Conservation (phyloP, 2,329 filamentous ascomycete genomes). For the Aspergillus ochraceoroseus region DNA sequence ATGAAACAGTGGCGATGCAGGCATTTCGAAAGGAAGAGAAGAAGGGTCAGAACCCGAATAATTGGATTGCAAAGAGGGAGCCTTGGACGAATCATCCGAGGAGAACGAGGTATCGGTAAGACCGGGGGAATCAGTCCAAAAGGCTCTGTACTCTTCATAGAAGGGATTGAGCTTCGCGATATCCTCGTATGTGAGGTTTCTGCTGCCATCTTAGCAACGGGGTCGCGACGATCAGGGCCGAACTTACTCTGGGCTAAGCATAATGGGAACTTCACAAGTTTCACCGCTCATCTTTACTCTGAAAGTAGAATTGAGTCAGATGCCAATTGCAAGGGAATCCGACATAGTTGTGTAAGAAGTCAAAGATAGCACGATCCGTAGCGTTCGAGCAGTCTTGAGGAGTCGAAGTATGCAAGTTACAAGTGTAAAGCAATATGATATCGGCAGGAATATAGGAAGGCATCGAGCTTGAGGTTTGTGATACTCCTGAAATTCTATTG, state of each 20-base stretch:
- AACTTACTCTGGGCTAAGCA: conserved; percentile 28
- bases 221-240: not conserved
- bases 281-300: conserved; percentile 12
- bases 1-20: conserved; percentile 10
- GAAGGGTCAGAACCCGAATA: conserved; percentile 9
- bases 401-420: too few relatives aligned
- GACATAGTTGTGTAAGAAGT: not conserved
- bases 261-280: conserved; percentile 28
- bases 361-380: conserved; percentile 1
- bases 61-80: conserved; percentile 19
- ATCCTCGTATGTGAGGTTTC: conserved; percentile 25
- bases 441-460: not conserved
- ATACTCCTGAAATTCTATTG: not conserved
- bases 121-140: conserved; percentile 19
- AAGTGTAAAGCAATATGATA: too few relatives aligned
- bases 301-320: not conserved
- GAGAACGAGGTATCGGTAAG: conserved; percentile 11
- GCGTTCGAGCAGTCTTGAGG: too few relatives aligned
- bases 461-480: too few relatives aligned
- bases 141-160: conserved; percentile 23
- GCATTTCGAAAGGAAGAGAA: conserved; percentile 12
- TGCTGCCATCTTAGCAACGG: conserved; percentile 14
- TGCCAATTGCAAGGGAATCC: not conserved
- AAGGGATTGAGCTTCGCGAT: conserved; percentile 28
- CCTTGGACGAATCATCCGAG: conserved; percentile 17